Base-by-base conservation (phyloP, 1,139 yeast genomes). In the Pneumocystis carinii region DNA sequence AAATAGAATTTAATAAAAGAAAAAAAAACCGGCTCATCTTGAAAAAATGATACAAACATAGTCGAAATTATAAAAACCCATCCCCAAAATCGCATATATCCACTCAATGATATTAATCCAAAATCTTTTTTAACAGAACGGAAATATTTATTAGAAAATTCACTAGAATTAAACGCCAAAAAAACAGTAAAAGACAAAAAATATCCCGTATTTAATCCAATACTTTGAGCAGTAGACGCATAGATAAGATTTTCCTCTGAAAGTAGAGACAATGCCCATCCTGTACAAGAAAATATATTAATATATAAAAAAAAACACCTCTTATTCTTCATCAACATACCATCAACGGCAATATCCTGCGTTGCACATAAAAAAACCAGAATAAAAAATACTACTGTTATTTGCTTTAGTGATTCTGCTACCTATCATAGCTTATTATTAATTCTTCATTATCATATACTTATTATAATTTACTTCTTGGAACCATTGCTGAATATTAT, bases 291-390 rank as follows among this genome's bases (percentile, higher is more conserved):
- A 19, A 12, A 24, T 14, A 37, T 15, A 14, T 37, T 4, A 37
- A 15, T 37, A 12, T 15, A 15, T 48, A 14, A 48, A 10, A 24
- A 41, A 41, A 24, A 24, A 48, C 3, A n/a, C 12, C 1, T 24
- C 32, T 4, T 48, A 24, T 24, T 12, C 24, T 12, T 10, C 6
- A 48, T 24, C 24, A 12, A 10, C n/a, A 12, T 24, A 48, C 98
- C 98, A 75, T 92, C 99, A 17, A 92, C 98, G 0, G 98, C 97
- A 64, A 92, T 92, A 72, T 92, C 99, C 73, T 92, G 98, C 0
- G 99, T 92, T 2, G 98, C 97, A 75, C 97, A 90, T 66, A 92
- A 78, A 66, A 92, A 82, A 59, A 92, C 92, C 65, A 94, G 76
- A 27, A 83, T 68, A 70, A 90, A 87, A 74, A 92, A 92, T 65